Evolutionary conservation across 2,329 filamentous ascomycete genomes (phyloP).

Genomic region (Myrmaecium sp.): DNA sequence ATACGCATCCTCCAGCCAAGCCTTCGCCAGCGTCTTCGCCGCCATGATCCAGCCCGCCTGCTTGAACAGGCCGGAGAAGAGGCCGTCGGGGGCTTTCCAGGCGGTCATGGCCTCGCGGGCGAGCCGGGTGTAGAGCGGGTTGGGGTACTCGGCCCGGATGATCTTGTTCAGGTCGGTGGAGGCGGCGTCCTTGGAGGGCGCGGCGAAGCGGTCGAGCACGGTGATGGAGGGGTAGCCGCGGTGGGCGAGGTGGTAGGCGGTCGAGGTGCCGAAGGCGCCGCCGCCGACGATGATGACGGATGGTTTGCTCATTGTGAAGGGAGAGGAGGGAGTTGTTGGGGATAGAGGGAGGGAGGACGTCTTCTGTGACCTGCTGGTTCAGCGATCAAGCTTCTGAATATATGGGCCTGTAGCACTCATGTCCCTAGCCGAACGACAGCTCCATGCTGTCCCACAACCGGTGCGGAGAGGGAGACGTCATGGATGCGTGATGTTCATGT

Average conservation of each 20-base stretch:
- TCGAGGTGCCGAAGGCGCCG: conserved; percentile 24
- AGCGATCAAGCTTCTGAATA: too few species aligned
- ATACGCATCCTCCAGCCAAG: conserved; percentile 1
- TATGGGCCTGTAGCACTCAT: too few species aligned
- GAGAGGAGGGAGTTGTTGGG: too few species aligned
- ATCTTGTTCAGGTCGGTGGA: conserved; percentile 8
- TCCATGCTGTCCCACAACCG: too few species aligned
- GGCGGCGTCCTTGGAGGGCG: conserved; percentile 4
- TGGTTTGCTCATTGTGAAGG: too few species aligned
- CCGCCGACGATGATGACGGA: conserved; percentile 29
- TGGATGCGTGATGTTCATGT: too few species aligned
- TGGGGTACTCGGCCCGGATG: conserved; percentile 8
- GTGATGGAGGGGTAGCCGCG: conserved; percentile 3
- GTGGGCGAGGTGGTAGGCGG: background rate
- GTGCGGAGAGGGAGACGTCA: too few species aligned
- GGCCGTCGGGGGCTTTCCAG: conserved; percentile 2
- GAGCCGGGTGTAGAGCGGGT: conserved; percentile 5
- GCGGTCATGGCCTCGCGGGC: conserved; percentile 4
- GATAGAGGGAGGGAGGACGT: too few species aligned
- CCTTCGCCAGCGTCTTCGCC: conserved; percentile 3
- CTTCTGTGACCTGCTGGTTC: too few species aligned
- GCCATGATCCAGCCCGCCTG: conserved; percentile 4
- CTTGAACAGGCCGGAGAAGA: conserved; percentile 3
- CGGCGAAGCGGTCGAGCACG: conserved; percentile 3
- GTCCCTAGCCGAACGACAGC: too few species aligned